phyloP scores from a whole-genome alignment of 495 filamentous ascomycete species.

The Lophium mytilinum region DNA sequence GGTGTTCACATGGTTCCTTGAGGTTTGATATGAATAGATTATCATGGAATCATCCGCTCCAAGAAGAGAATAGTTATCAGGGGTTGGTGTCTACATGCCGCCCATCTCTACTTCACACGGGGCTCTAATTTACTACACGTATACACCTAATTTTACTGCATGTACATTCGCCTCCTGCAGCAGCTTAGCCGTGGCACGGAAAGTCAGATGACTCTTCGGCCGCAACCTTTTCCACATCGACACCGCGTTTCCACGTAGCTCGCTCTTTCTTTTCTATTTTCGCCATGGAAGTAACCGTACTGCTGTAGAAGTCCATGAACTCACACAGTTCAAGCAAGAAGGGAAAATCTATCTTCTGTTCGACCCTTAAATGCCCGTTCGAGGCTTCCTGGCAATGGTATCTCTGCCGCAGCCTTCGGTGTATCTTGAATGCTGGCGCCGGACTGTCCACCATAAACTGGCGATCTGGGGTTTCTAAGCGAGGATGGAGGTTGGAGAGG shows the following conservation, averaged over 20 bases:
- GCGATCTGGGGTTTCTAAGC: slow-evolving; percentile 1
- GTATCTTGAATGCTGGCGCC: neutral
- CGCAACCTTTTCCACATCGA: neutral
- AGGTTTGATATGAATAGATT: too few relatives aligned
- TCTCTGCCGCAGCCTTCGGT: slow-evolving; percentile 2
- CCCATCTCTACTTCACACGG: too few relatives aligned
- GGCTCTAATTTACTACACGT: too few relatives aligned
- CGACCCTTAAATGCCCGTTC: neutral
- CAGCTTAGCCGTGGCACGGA: too few relatives aligned
- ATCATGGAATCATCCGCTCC: too few relatives aligned
- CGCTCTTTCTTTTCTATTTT: neutral
- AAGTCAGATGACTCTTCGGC: too few relatives aligned
- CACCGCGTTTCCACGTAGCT: neutral
- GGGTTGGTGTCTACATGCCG: too few relatives aligned
- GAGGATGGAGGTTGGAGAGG: slow-evolving; percentile 1
- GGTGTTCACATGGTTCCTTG: too few relatives aligned
- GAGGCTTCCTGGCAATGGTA: neutral
- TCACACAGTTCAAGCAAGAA: neutral
- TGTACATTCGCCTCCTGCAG: too few relatives aligned
- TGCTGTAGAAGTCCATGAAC: neutral
- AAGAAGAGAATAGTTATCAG: too few relatives aligned
- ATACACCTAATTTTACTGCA: too few relatives aligned
- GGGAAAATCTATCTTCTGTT: neutral
- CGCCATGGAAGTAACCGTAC: neutral
- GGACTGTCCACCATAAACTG: slow-evolving; percentile 1